Conservation (phyloP, 768 basidiomycete genomes). For the Solioccasus polychromus region DNA sequence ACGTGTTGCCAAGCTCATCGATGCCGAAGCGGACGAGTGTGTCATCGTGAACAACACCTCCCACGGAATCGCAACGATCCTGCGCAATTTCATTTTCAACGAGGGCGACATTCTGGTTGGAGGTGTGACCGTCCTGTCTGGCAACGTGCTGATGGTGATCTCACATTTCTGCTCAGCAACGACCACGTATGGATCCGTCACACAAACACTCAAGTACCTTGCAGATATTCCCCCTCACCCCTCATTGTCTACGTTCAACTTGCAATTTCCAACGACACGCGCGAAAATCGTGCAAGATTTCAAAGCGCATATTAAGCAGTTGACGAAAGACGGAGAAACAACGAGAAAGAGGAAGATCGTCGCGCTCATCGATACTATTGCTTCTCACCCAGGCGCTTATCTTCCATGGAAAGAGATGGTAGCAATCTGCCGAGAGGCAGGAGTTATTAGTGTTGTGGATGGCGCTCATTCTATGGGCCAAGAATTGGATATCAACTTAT, state of each 20-base stretch:
- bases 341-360: constrained; percentile 47
- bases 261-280: constrained; percentile 58
- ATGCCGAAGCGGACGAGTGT: constrained; percentile 55
- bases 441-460: constrained; percentile 68
- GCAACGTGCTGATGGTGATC: neutral
- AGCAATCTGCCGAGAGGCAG: constrained; percentile 58
- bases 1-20: constrained; percentile 47
- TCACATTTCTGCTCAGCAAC: constrained; percentile 36
- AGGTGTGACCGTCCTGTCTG: constrained; percentile 18
- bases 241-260: constrained; percentile 42
- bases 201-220: constrained; percentile 49
- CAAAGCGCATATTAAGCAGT: constrained; percentile 33
- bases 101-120: constrained; percentile 63
- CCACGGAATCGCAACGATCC: constrained; percentile 54
- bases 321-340: constrained; percentile 22
- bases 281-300: constrained; percentile 53
- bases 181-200: constrained; percentile 57
- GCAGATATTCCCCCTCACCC: constrained; percentile 56
- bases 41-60: constrained; percentile 40
- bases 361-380: constrained; percentile 67
- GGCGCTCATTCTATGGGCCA: constrained; percentile 80
- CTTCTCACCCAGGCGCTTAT: constrained; percentile 55
- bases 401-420: constrained; percentile 76
- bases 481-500: constrained; percentile 58
- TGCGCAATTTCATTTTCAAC: constrained; percentile 53